Evolutionary conservation across 805 yeast genomes (phyloP).

Genomic region (Pichia pseudocactophila): DNA sequence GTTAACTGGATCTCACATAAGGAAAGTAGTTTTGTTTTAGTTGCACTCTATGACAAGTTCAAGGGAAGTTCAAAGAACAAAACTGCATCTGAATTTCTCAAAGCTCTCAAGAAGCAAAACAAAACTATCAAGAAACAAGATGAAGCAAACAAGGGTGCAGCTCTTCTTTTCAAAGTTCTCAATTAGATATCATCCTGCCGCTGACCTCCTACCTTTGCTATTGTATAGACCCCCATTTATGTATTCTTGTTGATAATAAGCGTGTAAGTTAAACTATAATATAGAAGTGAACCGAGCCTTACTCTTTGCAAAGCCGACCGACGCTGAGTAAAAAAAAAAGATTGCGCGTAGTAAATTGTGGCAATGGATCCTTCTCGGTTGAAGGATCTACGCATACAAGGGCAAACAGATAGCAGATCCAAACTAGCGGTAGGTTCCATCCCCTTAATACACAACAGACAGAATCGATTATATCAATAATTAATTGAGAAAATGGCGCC

Average conservation of each 20-base stretch:
- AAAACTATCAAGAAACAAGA: slow-evolving; percentile 35
- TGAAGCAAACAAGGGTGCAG: slow-evolving; percentile 55
- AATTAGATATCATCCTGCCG: background rate
- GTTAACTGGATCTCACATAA: slow-evolving; percentile 56
- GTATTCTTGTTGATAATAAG: no score
- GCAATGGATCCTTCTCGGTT: no score
- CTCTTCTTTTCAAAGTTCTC: slow-evolving; percentile 34
- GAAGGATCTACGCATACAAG: no score
- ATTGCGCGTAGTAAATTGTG: no score
- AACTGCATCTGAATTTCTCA: slow-evolving; percentile 36
- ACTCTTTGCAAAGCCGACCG: no score
- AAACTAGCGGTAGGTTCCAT: no score
- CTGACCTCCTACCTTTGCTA: slow-evolving; percentile 1
- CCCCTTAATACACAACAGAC: slow-evolving; percentile 23
- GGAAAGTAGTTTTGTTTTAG: slow-evolving; percentile 73
- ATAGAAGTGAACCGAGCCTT: no score
- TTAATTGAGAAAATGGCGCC: slow-evolving; percentile 61
- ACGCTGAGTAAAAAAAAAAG: no score
- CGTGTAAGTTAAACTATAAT: no score
- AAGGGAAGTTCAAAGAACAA: slow-evolving; percentile 33
- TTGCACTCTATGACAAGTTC: slow-evolving; percentile 66
- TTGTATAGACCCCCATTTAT: no score
- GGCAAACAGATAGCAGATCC: no score
- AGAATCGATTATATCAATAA: background rate
- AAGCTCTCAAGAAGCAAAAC: slow-evolving; percentile 43